Percentiles rank a stretch among this genome's conserved stretches.
Evolutionary conservation across 495 filamentous ascomycete species (phyloP).

Genomic region (Achaetomiella virescens): DNA sequence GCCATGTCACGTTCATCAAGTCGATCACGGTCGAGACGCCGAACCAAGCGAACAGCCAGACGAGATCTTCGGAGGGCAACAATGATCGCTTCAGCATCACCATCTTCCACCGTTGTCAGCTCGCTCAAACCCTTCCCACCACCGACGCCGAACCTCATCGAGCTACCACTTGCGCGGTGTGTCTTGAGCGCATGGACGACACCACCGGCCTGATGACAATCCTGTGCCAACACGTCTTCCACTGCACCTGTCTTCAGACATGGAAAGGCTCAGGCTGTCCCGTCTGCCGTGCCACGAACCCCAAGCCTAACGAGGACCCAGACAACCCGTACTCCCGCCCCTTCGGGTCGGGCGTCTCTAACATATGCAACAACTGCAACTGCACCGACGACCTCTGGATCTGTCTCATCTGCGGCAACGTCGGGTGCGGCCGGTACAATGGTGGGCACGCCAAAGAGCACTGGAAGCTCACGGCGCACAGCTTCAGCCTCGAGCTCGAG

Average conservation of each 20-base stretch:
- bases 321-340: slow-evolving; percentile 42
- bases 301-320: slow-evolving; percentile 29
- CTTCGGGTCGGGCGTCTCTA: slow-evolving; percentile 43
- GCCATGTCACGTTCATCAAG: slow-evolving; percentile 93
- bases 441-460: slow-evolving; percentile 89
- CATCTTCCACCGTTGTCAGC: slow-evolving; percentile 39
- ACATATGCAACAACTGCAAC: slow-evolving; percentile 67
- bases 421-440: slow-evolving; percentile 93
- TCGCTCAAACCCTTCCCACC: slow-evolving; percentile 80
- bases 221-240: slow-evolving; percentile 95
- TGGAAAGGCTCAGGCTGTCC: slow-evolving; percentile 94
- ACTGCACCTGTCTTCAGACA: slow-evolving; percentile 93
- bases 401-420: slow-evolving; percentile 86
- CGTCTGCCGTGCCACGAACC: slow-evolving; percentile 80
- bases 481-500: slow-evolving; percentile 84
- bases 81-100: slow-evolving; percentile 60
- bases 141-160: slow-evolving; percentile 81
- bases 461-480: slow-evolving; percentile 82
- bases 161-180: slow-evolving; percentile 94
- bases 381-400: slow-evolving; percentile 83
- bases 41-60: slow-evolving; percentile 36
- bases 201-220: slow-evolving; percentile 92
- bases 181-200: slow-evolving; percentile 96
- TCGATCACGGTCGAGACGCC: slow-evolving; percentile 62
- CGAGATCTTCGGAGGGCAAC: slow-evolving; percentile 57